Base-by-base conservation (phyloP, 2,329 filamentous ascomycete genomes). In the Colletotrichum spaethianum region DNA sequence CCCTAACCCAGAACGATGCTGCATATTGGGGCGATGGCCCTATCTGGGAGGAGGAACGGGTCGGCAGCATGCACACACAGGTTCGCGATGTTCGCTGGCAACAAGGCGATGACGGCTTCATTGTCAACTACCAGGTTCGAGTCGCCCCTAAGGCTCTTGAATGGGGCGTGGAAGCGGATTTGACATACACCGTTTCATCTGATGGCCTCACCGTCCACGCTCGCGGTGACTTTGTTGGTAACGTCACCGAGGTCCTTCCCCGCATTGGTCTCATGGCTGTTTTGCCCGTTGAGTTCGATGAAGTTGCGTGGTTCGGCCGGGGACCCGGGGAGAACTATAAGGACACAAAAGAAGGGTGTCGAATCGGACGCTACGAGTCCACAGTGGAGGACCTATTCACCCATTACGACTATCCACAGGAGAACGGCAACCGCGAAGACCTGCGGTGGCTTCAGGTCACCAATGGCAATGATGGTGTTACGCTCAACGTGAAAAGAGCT, bases 321-420 rank as follows among this genome's bases (percentile, higher is more conserved):
- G 87, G 88, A 0, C 85, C 85, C 0, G 85, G 85, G 4, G 87
- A 89, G 75, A 83, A 80, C 14, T 89, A 89, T 78, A 82, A 81
- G 62, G 88, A 89, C 78, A 86, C 83, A 75, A 87, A 87, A 68
- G 74, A 83, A 14, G 84, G 83, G 0, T 84, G 86, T 59, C 78
- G 77, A 1, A 76, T 87, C 1, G 86, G 83, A 1, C 80, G 81
- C 68, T 84, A 78, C 40, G 75, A 75, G 4, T 75, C 77, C 1
- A 75, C 65, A 16, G 77, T 86, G 5, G 81, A 83, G 9, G 80
- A 83, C 1, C 80, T 89, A 16, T 85, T 82, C 78, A 80, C 83
- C 2, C 78, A 80, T 16, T 89, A 88, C 67, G 88, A 89, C 33
- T 86, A 85, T 44, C 88, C 87, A 0, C 87, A 90, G 75, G 87